Percentiles rank a stretch among this genome's conserved stretches.
Conservation (phyloP, 331 rosid genomes). For the Phaseolus coccineus region DNA sequence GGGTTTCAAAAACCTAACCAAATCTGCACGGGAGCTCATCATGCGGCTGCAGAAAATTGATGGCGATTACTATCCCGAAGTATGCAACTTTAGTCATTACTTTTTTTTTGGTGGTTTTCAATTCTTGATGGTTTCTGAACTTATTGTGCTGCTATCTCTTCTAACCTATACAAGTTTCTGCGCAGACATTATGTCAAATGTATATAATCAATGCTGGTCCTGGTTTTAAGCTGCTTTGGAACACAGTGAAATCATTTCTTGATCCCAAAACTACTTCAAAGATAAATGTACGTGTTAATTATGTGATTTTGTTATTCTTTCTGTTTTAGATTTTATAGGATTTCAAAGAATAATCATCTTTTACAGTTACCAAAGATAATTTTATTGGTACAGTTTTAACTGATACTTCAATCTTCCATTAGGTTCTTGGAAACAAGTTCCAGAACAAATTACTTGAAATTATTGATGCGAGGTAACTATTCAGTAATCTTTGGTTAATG, state of each 20-base stretch:
- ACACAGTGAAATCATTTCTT: conserved; percentile 76
- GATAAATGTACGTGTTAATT: conserved; percentile 74
- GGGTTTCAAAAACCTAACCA: conserved; percentile 89
- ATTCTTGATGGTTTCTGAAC: conserved; percentile 36
- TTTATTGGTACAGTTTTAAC: conserved; percentile 33
- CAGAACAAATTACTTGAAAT: conserved; percentile 77
- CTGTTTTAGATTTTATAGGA: conserved; percentile 28
- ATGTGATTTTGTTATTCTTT: conserved; percentile 10
- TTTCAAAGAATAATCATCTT: conserved; percentile 25
- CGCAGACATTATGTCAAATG: conserved; percentile 84
- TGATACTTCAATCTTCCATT: conserved; percentile 41
- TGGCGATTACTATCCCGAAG: conserved; percentile 96
- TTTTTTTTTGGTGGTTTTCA: conserved; percentile 32
- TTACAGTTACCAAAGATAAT: conserved; percentile 3
- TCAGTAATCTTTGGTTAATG: conserved; percentile 14
- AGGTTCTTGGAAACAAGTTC: conserved; percentile 89
- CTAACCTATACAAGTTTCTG: conserved; percentile 41
- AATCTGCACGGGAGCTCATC: conserved; percentile 82
- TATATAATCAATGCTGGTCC: conserved; percentile 89
- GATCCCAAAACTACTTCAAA: conserved; percentile 85
- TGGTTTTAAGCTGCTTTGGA: conserved; percentile 90
- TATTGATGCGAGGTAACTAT: conserved; percentile 72
- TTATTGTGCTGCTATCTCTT: conserved; percentile 16
- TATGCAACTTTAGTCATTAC: conserved; percentile 40
- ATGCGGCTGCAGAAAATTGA: conserved; percentile 83